phyloP scores from a whole-genome alignment of 768 basidiomycete genomes.

The Coprinopsis cinerea region DNA sequence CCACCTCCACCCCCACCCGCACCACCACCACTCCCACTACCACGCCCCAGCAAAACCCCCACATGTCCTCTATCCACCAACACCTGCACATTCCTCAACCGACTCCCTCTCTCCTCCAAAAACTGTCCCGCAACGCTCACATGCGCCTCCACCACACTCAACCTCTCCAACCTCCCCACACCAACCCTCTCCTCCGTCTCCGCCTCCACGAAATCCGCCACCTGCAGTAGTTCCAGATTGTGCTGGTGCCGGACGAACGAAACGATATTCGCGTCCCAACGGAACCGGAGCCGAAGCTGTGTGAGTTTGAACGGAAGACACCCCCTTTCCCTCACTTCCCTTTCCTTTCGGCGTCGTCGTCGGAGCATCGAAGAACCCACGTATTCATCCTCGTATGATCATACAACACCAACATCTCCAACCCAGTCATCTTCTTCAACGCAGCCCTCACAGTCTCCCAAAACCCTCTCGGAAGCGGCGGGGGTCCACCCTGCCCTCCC shows the following conservation, averaged over 20 bases:
- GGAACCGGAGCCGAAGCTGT: constrained; percentile 42
- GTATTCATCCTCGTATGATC: too few species aligned
- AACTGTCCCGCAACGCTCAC: too few species aligned
- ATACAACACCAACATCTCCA: too few species aligned
- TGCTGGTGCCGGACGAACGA: constrained; percentile 45
- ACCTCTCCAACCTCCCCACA: not conserved
- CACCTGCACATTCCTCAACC: not conserved
- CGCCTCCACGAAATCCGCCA: constrained; percentile 17
- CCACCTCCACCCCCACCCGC: too few species aligned
- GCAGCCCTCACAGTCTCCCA: too few species aligned
- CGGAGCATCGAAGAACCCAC: constrained; percentile 38
- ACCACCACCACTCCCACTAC: too few species aligned
- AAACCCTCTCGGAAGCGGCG: too few species aligned
- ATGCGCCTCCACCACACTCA: too few species aligned
- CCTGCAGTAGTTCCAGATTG: constrained; percentile 33
- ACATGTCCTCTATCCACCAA: constrained; percentile 31
- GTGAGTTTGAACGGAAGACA: constrained; percentile 49
- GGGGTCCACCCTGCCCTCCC: too few species aligned
- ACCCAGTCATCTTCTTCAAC: too few species aligned
- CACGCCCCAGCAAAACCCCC: constrained; percentile 26
- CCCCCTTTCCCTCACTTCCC: too few species aligned
- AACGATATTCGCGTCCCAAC: constrained; percentile 42
- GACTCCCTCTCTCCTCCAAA: too few species aligned
- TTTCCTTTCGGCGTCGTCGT: constrained; percentile 25
- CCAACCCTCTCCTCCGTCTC: constrained; percentile 6